Base-by-base conservation (phyloP, 306 rosid species). In the Citrullus mucosospermus region DNA sequence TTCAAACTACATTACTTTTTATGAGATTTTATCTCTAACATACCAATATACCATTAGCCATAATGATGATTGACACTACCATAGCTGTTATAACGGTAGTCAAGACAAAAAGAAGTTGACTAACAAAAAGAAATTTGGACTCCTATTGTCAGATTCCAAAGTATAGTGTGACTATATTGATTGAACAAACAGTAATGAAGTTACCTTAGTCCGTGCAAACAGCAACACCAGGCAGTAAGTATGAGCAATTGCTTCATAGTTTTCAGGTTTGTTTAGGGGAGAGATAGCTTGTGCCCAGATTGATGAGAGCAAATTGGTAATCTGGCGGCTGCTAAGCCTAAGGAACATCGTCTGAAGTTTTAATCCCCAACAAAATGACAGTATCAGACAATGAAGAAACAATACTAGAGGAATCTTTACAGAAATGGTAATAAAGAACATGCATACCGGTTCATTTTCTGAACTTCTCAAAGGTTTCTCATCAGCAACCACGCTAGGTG, bases 261-360 rank as follows among this genome's bases (percentile, higher is more conserved):
- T 91, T 83, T 81, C 89, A 10, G 98, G 96, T 78, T 79, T 75
- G 85, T 93, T 93, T 73, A 62, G 83, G 62, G 98, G 90, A 81
- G 90, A 91, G 67, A 84, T 72, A 78, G 94, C 87, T 78, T 91
- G 96, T 72, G 84, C 88, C 98, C 98, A 93, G 81, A 91, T 87
- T 81, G 98, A 89, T 53, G 96, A 91, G 77, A 91, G 84, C 79
- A 93, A 62, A 80, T 82, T 88, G 76, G 80, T 84, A 81, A 93
- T 88, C 78, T 93, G 98, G 79, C 84, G 95, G 75, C 81, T 86
- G 57, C 90, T 91, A 75, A 93, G 84, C 84, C 81, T 93, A 59
- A 93, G 90, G 81, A 79, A 58, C 75, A 76, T 66, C 51, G 82
- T 81, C 87, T 84, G 82, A 81, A 20, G 55, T 5, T 69, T 43